These are phyloP conservation scores for Aureobasidium zeae DNA, from an alignment of 2,329 filamentous ascomycete genomes.

Conservation along the genomic window DNA sequence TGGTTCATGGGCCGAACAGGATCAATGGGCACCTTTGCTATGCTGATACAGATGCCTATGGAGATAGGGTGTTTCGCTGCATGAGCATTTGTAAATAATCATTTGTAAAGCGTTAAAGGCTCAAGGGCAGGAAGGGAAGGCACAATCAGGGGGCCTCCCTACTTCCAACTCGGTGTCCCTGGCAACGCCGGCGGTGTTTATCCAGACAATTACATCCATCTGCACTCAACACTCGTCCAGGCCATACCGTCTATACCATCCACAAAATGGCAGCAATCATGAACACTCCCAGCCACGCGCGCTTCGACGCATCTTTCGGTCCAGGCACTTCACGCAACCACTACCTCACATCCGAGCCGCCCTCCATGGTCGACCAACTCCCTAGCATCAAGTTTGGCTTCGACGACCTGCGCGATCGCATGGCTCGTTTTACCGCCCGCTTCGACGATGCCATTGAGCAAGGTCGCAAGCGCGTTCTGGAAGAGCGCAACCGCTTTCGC, in stretches of 20 bases:
- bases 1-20: no score
- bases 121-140: no score
- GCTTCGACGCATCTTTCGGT: constrained; percentile 62
- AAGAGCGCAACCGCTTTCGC: constrained; percentile 89
- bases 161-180: background rate
- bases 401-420: constrained; percentile 87
- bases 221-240: background rate
- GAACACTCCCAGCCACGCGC: constrained; percentile 35
- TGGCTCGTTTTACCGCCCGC: constrained; percentile 80
- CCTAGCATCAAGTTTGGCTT: constrained; percentile 93
- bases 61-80: no score
- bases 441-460: constrained; percentile 94
- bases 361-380: constrained; percentile 66
- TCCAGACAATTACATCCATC: background rate
- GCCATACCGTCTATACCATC: background rate
- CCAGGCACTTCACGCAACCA: constrained; percentile 47
- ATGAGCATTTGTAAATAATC: no score
- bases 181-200: constrained; percentile 1
- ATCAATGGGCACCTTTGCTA: no score
- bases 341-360: constrained; percentile 29
- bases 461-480: constrained; percentile 77
- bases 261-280: constrained; percentile 24
- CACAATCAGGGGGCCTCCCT: background rate
- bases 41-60: no score
- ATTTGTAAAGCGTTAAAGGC: no score